Base-by-base conservation (phyloP, 345 rosid genomes). In the Xanthoceras sorbifolium region DNA sequence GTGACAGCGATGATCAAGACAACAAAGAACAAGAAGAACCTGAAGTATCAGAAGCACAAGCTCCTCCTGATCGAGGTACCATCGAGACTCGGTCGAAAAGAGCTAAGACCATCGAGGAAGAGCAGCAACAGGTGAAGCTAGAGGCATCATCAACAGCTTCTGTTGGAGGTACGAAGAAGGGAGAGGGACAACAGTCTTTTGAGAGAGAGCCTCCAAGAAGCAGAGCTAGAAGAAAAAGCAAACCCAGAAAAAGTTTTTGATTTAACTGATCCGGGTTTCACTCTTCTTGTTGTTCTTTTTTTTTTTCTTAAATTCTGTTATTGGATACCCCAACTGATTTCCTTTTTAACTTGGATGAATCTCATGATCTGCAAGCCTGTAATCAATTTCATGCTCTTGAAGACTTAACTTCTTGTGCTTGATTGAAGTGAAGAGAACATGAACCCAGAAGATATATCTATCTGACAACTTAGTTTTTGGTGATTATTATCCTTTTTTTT, bases 211-310 rank as follows among this genome's bases (percentile, higher is more conserved):
- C 83, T 50, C 84, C 87, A 31, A 82, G 81, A 67, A 89, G 90
- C 77, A 88, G 92, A 78, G 80, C 83, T 18, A 85, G 97, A 63
- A 89, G 93, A 73, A 94, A 94, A 84, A 87, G 83, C 86, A 86
- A 86, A 75, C 98, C 98, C 79, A 89, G 87, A 64, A 94, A 94
- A 87, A 91, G 98, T 20, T 10, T 42, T 11, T 23, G n/a, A 31
- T 32, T 55, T 22, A 12, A 31, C 48, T 10, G 28, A 14, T 52
- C 6, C 12, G 18, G 64, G 74, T 10, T n/a, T 1, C 28, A 12
- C 6, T 46, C 9, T 17, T 12, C 61, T 40, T 25, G 2, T 22
- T 70, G 31, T 52, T 69, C 31, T 3, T 52, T 52, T 17, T 52
- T 52, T 17, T 5, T 20, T 2, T 20, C 7, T 20, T 48, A 6